Evolutionary conservation across 371 early-diverging fungal genomes (phyloP).

Genomic region (Mucor piriformis): DNA sequence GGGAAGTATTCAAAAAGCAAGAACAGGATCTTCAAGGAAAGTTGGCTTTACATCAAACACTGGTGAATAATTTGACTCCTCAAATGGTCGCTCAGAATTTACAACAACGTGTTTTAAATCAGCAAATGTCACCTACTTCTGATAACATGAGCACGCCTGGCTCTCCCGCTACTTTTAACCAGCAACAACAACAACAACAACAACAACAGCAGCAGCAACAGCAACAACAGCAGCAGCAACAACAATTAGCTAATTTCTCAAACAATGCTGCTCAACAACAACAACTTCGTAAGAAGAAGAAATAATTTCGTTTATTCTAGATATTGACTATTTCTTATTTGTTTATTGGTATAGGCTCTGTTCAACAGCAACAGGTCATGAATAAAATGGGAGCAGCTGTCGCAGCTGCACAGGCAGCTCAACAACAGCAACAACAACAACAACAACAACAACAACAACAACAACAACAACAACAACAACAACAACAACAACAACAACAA

Average conservation of each 20-base stretch:
- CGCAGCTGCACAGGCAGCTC: conserved; percentile 18
- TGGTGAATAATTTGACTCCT: conserved; percentile 35
- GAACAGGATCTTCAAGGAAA: conserved; percentile 38
- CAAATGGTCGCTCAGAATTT: conserved; percentile 32
- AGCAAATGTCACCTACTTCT: conserved; percentile 17
- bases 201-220: neutral
- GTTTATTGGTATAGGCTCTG: conserved; percentile 11
- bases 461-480: conserved; percentile 25
- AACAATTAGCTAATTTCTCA: conserved; percentile 20
- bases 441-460: conserved; percentile 1
- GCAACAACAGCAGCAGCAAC: too few relatives aligned
- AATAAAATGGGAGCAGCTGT: conserved; percentile 25
- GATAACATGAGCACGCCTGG: conserved; percentile 28
- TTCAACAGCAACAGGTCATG: conserved; percentile 19
- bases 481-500: conserved; percentile 13
- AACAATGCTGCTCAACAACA: conserved; percentile 8
- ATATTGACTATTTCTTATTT: neutral
- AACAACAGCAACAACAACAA: conserved; percentile 11
- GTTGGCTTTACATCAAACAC: conserved; percentile 32
- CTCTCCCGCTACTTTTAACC: conserved; percentile 28
- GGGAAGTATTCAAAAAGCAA: conserved; percentile 27
- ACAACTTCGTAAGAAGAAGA: conserved; percentile 32
- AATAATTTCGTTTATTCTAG: neutral
- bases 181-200: conserved; percentile 16
- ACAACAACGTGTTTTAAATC: conserved; percentile 28